phyloP scores from a whole-genome alignment of 257 asterid species.

The Solanum pennellii region DNA sequence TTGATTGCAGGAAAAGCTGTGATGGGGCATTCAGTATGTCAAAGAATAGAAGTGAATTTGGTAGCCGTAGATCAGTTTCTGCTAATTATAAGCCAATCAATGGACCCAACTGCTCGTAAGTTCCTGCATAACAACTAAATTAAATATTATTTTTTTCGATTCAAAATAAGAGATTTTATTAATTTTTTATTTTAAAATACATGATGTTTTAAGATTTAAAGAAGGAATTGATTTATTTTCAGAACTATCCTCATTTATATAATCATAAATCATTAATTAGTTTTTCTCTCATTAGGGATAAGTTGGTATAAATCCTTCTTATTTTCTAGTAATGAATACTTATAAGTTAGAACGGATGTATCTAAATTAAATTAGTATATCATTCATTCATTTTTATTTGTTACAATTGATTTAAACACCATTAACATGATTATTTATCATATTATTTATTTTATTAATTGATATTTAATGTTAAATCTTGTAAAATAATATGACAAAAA shows the following conservation, averaged over 20 bases:
- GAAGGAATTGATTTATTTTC: background rate
- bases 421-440: background rate
- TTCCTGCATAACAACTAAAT: background rate
- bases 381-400: background rate
- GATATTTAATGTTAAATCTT: background rate
- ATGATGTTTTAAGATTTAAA: background rate
- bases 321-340: background rate
- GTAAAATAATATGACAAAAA: background rate
- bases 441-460: background rate
- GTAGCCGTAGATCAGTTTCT: slow-evolving; percentile 18
- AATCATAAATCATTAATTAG: background rate
- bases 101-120: slow-evolving; percentile 80
- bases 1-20: slow-evolving; percentile 39
- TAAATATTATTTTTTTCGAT: background rate
- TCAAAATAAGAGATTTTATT: background rate
- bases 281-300: background rate
- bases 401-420: background rate
- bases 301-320: background rate
- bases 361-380: background rate
- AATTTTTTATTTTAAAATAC: background rate
- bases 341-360: background rate
- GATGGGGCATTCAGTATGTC: slow-evolving; percentile 48
- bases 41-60: slow-evolving; percentile 33
- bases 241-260: background rate
- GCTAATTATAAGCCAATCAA: slow-evolving; percentile 41